Percentiles rank a stretch among this genome's conserved stretches.
Evolutionary conservation across 192 early-diverging fungal genomes (phyloP).

Genomic region (Phycomyces blakesleeanus): DNA sequence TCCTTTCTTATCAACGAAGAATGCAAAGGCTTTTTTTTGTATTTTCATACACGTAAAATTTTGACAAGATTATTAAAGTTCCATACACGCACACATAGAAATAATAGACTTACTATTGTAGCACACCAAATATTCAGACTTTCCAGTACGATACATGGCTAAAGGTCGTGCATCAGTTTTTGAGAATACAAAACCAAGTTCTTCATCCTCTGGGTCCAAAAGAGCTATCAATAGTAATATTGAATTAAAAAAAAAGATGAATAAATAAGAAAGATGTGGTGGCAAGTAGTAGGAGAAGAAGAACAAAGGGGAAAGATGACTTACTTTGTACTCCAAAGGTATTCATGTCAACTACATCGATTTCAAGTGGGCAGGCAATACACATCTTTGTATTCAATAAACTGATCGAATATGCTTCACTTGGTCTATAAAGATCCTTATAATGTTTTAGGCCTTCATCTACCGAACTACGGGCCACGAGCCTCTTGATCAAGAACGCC

Average conservation of each 20-base stretch:
- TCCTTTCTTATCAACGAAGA: constrained; percentile 88
- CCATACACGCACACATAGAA: no score
- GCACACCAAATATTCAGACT: constrained; percentile 85
- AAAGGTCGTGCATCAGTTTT: constrained; percentile 76
- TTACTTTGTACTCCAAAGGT: constrained; percentile 77
- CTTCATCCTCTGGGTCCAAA: constrained; percentile 78
- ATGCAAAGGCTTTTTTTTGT: constrained; percentile 67
- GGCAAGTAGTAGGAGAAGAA: not conserved
- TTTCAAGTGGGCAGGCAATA: constrained; percentile 86
- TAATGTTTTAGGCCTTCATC: constrained; percentile 20
- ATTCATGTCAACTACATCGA: constrained; percentile 89
- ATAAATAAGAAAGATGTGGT: no score
- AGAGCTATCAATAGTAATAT: no score
- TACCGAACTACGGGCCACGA: constrained; percentile 12
- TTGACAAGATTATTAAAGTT: no score
- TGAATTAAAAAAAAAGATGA: no score
- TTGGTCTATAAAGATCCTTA: constrained; percentile 86
- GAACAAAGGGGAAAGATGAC: not conserved
- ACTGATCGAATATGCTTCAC: constrained; percentile 82
- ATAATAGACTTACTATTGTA: constrained; percentile 75
- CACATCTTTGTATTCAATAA: constrained; percentile 82
- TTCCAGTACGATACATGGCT: constrained; percentile 73
- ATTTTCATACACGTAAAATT: no score
- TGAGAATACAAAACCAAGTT: constrained; percentile 77
- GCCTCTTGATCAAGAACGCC: constrained; percentile 15